Base-by-base conservation (phyloP, 768 basidiomycete species). In the Tricholoma terreum region DNA sequence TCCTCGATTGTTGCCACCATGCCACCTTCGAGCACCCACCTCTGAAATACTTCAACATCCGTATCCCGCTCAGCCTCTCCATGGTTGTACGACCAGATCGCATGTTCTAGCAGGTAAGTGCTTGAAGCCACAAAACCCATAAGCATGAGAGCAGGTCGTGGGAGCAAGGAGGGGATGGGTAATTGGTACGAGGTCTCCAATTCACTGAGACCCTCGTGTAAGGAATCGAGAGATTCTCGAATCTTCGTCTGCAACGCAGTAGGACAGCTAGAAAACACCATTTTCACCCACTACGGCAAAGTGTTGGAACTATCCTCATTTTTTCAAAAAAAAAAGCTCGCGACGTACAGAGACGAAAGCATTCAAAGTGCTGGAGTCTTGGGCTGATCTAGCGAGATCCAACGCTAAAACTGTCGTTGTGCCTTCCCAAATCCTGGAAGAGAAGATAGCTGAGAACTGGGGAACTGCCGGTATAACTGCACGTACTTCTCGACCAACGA, bases 381-480 rank as follows among this genome's bases (percentile, higher is more conserved):
- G 70, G 19, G 80, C 76, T 4, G 83, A 83, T 48, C 88, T 75
- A 8, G 82, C 71, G 36, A 90, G 72, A 66, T 92, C 89, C 50
- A 90, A 69, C 1, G 87, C 77, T 4, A 91, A 78, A 3, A 91
- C 86, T 0, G 81, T 82, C 12, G 79, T 77, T 0, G 89, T 89
- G 0, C 88, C 89, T 70, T 92, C 90, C 89, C 90, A 92, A 40
- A 92, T 90, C 63, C 79, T 80, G 57, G n/a, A 42, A 27, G 48
- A n/a, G 3, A 21, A 14, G 8, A 9, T 36, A 50, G 31, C 2
- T 49, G 7, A 49, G 46, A 31, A 15, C 21, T 8, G n/a, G 27
- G 30, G 30, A 31, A 17, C 7, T 49, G 0, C 17, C 42, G 33
- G 12, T 2, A 31, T 15, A 33, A 17, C 33, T 22, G 12, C 14